Base-by-base conservation (phyloP, 1,284 basidiomycete species). In the Neolentinus lepideus region DNA sequence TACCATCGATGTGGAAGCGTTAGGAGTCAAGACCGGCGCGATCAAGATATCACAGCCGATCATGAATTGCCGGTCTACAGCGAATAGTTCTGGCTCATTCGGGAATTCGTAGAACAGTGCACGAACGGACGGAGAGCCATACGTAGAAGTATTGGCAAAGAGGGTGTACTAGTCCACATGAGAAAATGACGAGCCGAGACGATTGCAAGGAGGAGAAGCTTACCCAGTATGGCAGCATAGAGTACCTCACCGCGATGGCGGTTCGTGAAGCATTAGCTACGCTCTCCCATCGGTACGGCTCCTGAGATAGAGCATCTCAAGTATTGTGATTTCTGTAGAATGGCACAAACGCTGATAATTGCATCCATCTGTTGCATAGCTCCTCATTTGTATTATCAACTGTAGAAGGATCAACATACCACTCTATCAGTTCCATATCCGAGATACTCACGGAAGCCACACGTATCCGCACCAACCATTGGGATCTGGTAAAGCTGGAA, bases 301-400 rank as follows among this genome's bases (percentile, higher is more conserved):
- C 88, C 65, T 89, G 88, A 10, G 80, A 71, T 25, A 87, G 74
- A 8, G 84, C 83, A 22, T 79, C 79, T 53, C 70, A 71, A 36
- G 72, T 67, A 58, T 90, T 89, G 63, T 89, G 87, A 62, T 88
- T 88, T 35, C 85, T 73, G 62, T 80, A 88, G 69, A 88, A 88
- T 2, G 86, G 86, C n/a, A 77, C 75, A 64, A 90, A 88, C 0
- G 89, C 88, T 1, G 84, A 76, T 10, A 92, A 74, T 63, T 85
- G 81, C 84, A 88, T 89, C 90, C 90, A 92, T 22, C 90, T 79
- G 58, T 84, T 86, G 67, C 88, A 90, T 8, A 93, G 76, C 65
- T 90, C 87, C 66, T 93, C 91, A 62, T 89, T 81, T 0, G 85
- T 84, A 67, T 92, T 90, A 0, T 75, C 79, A 58, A 76, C 81